phyloP scores from a whole-genome alignment of 2,329 filamentous ascomycete genomes.

The Aspergillus sp. region DNA sequence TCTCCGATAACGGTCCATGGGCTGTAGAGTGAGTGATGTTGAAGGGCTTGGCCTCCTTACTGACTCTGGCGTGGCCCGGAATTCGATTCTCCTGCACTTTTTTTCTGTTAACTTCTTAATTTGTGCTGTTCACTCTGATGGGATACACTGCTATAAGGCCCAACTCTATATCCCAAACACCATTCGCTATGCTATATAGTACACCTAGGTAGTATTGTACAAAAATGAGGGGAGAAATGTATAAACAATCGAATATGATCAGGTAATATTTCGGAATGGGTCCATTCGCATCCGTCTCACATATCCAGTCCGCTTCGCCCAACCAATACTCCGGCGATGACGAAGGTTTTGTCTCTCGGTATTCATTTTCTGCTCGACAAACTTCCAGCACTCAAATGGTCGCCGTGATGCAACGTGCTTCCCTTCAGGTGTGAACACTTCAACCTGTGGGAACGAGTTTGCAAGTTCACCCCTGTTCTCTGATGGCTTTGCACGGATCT shows the following conservation, averaged over 20 bases:
- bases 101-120: no score
- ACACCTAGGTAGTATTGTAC: background rate
- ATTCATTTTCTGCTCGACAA: conserved; percentile 31
- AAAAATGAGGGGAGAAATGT: background rate
- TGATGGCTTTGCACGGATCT: conserved; percentile 63
- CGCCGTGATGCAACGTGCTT: conserved; percentile 62
- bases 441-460: conserved; percentile 60
- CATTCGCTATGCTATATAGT: conserved; percentile 16
- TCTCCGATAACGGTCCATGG: no score
- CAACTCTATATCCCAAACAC: conserved; percentile 8
- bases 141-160: background rate
- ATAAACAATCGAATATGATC: background rate
- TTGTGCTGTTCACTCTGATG: background rate
- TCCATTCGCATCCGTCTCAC: no score
- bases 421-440: conserved; percentile 85
- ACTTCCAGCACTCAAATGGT: conserved; percentile 36
- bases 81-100: no score
- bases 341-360: conserved; percentile 31
- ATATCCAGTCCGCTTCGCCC: conserved; percentile 20
- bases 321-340: conserved; percentile 25
- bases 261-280: background rate
- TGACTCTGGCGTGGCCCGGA: no score
- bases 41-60: no score
- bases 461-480: conserved; percentile 31
- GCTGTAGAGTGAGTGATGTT: no score